Percentiles rank a stretch among this genome's conserved stretches.
Conservation (phyloP, 2,329 filamentous ascomycete genomes). For the Didymella pinodella region DNA sequence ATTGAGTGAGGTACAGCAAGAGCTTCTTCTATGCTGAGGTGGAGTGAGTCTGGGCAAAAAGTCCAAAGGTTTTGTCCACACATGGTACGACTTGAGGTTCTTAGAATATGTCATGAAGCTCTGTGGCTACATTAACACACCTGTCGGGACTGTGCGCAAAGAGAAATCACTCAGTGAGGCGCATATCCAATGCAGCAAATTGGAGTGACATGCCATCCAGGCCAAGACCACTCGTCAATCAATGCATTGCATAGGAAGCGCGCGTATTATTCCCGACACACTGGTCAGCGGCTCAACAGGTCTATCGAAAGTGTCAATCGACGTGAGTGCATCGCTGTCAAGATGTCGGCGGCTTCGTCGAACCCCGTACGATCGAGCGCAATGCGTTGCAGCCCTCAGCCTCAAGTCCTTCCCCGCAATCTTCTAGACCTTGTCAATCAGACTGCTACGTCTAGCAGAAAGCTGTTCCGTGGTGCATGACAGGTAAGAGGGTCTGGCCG, state of each 20-base stretch:
- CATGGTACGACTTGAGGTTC: background rate
- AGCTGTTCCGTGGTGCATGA: background rate
- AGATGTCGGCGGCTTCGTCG: constrained; percentile 6
- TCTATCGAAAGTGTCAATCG: background rate
- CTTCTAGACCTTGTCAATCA: background rate
- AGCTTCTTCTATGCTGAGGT: background rate
- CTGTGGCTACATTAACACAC: background rate
- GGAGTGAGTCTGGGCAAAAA: background rate
- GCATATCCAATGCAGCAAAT: background rate
- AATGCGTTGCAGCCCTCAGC: background rate
- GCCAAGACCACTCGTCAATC: background rate
- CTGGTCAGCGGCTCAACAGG: background rate
- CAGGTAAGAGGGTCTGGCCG: background rate
- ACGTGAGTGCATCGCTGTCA: background rate
- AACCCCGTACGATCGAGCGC: background rate
- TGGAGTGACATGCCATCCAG: background rate
- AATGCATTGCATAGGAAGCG: background rate
- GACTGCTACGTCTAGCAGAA: background rate
- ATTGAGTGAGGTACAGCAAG: background rate
- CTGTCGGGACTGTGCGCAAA: background rate
- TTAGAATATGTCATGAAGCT: no score
- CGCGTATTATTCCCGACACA: background rate
- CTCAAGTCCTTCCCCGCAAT: background rate
- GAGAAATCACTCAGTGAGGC: background rate
- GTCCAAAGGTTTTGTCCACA: background rate